Evolutionary conservation across 2,329 filamentous ascomycete genomes (phyloP).

Genomic region (Exophiala dermatitidis): DNA sequence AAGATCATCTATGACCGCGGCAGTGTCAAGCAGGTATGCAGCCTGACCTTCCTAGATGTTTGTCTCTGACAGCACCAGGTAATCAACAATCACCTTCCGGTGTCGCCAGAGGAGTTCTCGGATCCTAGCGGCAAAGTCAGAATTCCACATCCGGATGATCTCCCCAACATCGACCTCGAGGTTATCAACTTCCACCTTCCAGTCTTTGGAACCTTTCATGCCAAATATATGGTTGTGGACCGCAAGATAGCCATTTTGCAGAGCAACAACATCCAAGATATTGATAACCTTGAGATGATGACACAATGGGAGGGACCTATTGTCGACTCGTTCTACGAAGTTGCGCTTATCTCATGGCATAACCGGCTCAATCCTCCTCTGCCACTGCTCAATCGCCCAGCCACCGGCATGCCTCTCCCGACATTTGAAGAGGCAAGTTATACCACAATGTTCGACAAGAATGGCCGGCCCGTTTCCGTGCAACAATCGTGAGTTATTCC

Average conservation of each 20-base stretch:
- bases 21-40: slow-evolving; percentile 50
- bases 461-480: slow-evolving; percentile 9
- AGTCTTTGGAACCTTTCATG: slow-evolving; percentile 66
- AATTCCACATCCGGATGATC: slow-evolving; percentile 56
- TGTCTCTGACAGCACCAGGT: neutral
- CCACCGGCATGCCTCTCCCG: slow-evolving; percentile 31
- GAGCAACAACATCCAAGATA: slow-evolving; percentile 73
- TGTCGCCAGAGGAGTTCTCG: slow-evolving; percentile 53
- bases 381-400: slow-evolving; percentile 49
- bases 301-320: slow-evolving; percentile 67
- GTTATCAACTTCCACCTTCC: slow-evolving; percentile 67
- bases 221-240: slow-evolving; percentile 72
- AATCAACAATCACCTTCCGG: slow-evolving; percentile 57
- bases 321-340: slow-evolving; percentile 68
- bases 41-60: neutral
- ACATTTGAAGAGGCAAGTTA: slow-evolving; percentile 20
- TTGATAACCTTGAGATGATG: slow-evolving; percentile 78
- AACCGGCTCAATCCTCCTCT: slow-evolving; percentile 54
- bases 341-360: slow-evolving; percentile 65
- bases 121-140: slow-evolving; percentile 46
- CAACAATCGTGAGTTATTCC: slow-evolving; percentile 14
- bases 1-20: slow-evolving; percentile 72
- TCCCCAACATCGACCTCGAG: slow-evolving; percentile 64
- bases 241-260: slow-evolving; percentile 62
- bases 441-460: slow-evolving; percentile 23